Percentiles rank a stretch among this genome's conserved stretches.
Conservation (phyloP, 2,329 filamentous ascomycete genomes). For the Aspergillus tamarii region DNA sequence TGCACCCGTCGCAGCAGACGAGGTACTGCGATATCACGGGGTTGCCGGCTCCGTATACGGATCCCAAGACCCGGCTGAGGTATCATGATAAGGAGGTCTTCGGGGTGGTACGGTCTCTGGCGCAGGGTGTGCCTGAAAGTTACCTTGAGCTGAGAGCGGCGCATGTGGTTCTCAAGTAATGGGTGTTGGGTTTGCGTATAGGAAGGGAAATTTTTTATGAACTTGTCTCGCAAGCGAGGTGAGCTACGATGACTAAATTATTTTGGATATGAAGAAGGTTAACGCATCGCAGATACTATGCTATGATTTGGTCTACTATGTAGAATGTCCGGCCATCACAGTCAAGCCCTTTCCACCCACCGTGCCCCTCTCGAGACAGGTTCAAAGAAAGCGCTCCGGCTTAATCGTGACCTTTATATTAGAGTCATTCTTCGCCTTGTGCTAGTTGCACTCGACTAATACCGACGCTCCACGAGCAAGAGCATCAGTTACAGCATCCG, state of each 20-base stretch:
- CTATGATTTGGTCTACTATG: constrained; percentile 8
- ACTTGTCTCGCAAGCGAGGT: constrained; percentile 2
- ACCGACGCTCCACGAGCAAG: constrained; percentile 75
- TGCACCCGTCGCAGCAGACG: constrained; percentile 75
- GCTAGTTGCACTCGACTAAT: constrained; percentile 63
- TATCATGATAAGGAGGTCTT: constrained; percentile 96
- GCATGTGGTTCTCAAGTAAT: constrained; percentile 85
- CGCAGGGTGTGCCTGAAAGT: constrained; percentile 81
- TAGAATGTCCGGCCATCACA: constrained; percentile 81
- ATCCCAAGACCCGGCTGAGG: constrained; percentile 89
- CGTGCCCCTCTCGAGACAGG: constrained; percentile 74
- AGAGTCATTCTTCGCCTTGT: constrained; percentile 73
- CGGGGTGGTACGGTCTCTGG: constrained; percentile 75
- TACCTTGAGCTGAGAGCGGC: constrained; percentile 89
- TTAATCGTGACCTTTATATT: constrained; percentile 82
- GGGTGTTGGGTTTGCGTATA: background rate
- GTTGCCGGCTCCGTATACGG: constrained; percentile 84
- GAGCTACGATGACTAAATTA: background rate
- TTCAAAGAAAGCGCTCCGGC: constrained; percentile 93
- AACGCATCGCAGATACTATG: constrained; percentile 14
- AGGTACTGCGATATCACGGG: constrained; percentile 97
- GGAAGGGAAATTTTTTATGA: background rate
- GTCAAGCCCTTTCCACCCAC: constrained; percentile 95
- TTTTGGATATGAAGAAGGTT: background rate
- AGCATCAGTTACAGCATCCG: constrained; percentile 62